phyloP scores from a whole-genome alignment of 257 asterid genomes.

The Capsicum pubescens region DNA sequence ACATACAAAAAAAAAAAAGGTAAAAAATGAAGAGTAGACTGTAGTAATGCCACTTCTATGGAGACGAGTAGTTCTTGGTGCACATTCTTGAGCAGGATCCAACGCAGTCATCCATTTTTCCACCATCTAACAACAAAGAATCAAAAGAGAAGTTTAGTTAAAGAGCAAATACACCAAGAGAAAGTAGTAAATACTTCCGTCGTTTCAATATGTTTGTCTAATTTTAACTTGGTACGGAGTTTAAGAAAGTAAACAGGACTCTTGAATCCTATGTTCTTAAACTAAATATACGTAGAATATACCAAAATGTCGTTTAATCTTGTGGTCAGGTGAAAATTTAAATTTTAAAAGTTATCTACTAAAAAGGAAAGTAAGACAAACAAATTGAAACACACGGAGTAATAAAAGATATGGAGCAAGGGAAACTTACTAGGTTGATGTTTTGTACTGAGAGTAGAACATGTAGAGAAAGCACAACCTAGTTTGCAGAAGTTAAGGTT shows the following conservation, averaged over 20 bases:
- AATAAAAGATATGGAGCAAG: background rate
- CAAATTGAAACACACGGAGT: background rate
- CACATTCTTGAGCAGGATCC: conserved; percentile 86
- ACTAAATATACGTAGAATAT: background rate
- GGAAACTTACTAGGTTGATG: conserved; percentile 63
- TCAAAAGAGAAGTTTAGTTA: background rate
- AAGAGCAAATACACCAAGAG: background rate
- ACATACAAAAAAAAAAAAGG: background rate
- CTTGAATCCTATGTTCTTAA: background rate
- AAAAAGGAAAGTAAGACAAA: background rate
- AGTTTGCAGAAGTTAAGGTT: conserved; percentile 78
- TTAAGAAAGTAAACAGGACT: background rate
- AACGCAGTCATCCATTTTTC: conserved; percentile 76
- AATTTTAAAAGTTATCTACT: background rate
- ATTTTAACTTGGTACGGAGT: background rate
- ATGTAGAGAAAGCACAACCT: conserved; percentile 82
- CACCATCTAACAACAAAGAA: conserved; percentile 58
- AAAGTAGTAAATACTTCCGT: background rate
- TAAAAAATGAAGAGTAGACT: background rate
- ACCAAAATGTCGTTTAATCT: background rate
- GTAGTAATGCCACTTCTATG: conserved; percentile 25
- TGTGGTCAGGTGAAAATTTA: no score
- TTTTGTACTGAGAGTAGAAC: conserved; percentile 71
- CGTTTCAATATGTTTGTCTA: background rate
- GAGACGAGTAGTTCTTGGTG: conserved; percentile 57